Percentiles rank a stretch among this genome's conserved stretches.
Evolutionary conservation across 495 filamentous ascomycete species (phyloP).

Genomic region (Podospora sp.): DNA sequence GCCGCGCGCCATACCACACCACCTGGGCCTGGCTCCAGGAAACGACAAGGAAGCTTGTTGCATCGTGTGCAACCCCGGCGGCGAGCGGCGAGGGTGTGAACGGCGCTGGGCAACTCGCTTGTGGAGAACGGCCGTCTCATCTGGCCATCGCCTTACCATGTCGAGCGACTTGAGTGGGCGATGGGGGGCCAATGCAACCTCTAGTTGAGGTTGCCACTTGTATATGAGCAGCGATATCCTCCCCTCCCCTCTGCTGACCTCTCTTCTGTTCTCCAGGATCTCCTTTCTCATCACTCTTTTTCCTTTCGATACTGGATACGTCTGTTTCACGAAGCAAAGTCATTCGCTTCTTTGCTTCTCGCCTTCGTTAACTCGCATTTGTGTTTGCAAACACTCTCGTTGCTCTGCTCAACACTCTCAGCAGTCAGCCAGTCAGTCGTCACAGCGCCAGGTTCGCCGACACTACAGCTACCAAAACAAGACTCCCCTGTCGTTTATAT

Average conservation of each 20-base stretch:
- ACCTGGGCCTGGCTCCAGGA: constrained; percentile 11
- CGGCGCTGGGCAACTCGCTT: background rate
- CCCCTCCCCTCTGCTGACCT: constrained; percentile 10
- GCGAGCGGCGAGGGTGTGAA: background rate
- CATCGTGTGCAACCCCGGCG: constrained; percentile 22
- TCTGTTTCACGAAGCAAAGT: constrained; percentile 49
- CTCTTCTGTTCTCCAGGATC: constrained; percentile 21
- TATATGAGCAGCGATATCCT: constrained; percentile 23
- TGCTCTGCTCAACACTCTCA: constrained; percentile 18
- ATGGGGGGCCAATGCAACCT: background rate
- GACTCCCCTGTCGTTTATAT: constrained; percentile 22
- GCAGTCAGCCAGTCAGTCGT: constrained; percentile 6
- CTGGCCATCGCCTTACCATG: constrained; percentile 4
- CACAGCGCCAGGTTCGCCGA: constrained; percentile 27
- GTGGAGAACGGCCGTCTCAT: constrained; percentile 6
- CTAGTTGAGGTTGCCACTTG: constrained; percentile 7
- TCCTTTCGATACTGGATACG: constrained; percentile 37
- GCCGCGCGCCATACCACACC: constrained; percentile 23
- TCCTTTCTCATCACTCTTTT: constrained; percentile 40
- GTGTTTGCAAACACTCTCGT: constrained; percentile 32
- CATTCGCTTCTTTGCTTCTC: constrained; percentile 61
- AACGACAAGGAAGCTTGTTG: constrained; percentile 13
- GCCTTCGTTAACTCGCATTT: constrained; percentile 36
- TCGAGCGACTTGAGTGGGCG: constrained; percentile 8
- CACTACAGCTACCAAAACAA: constrained; percentile 14